Evolutionary conservation across 805 yeast species (phyloP), one percentile per base, ranked within the genome.

Genomic region (Kazachstania africana): DNA sequence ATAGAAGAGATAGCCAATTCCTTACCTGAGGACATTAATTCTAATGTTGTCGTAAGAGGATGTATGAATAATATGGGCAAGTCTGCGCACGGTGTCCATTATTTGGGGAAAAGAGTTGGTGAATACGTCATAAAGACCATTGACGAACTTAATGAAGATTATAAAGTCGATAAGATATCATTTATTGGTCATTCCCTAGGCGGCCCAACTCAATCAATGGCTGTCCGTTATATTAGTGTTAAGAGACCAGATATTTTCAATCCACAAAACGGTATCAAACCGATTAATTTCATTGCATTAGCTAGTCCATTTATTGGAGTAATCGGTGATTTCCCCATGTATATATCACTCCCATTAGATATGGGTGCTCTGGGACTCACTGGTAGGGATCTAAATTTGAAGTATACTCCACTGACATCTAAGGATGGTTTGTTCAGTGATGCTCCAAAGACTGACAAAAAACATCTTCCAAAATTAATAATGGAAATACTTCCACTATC

Each of bases 171-270:
- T 9, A 73, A 72, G 44, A 72, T 88, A 4, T 88, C 97, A 2
- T 87, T 91, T 46, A 62, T 91, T 14, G 94, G 91, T 2, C 98
- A 91, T 55, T 88, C 97, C 0, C 60, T 91, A 16, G 98, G 98
- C 12, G 98, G 98, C 0, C 70, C 82, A 12, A 80, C 80, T 8
- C 96, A 88, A 58, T 74, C 94, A 0, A 88, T 81, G 65, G 94
- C 97, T 1, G 63, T 91, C 25, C 91, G 88, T 3, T 79, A 84
- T 49, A 67, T 91, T 4, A 34, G 65, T 10, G 50, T 59, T 6
- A 50, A 70, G 36, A 65, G 75, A 37, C 93, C 95, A 0, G 67
- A 72, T 44, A 73, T 85, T 42, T 85, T 88, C 48, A 53, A 68
- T 12, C 36, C 38, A 12, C 17, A 19, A 8, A 29, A 29, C 5